Conservation (phyloP, 148 eudicot species). For the Silene conica region DNA sequence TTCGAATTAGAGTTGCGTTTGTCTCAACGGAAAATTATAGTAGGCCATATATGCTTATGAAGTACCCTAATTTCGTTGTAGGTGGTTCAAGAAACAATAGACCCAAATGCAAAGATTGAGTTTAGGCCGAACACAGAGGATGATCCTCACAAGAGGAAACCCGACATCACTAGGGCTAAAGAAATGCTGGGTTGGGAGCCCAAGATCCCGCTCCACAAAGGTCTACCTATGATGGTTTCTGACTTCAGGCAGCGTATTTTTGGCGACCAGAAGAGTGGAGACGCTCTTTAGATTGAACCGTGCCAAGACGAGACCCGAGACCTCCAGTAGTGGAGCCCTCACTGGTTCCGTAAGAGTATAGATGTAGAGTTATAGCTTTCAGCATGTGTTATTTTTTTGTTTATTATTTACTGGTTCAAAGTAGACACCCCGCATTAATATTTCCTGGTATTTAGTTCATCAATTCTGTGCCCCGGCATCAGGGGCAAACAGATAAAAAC, state of each 20-base stretch:
- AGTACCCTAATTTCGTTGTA: conserved; percentile 13
- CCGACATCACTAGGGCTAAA: conserved; percentile 83
- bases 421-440: conserved; percentile 21
- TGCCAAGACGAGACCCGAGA: conserved; percentile 4
- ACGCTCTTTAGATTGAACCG: conserved; percentile 16
- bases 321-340: conserved; percentile 8
- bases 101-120: conserved; percentile 81
- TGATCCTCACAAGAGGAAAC: conserved; percentile 97
- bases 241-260: conserved; percentile 87
- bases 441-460: conserved; percentile 13
- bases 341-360: conserved; percentile 20
- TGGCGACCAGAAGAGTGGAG: conserved; percentile 73
- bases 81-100: conserved; percentile 96
- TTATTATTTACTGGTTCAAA: conserved; percentile 2
- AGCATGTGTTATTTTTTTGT: conserved; percentile 24
- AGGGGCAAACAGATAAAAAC: conserved; percentile 10
- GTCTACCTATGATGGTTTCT: conserved; percentile 85
- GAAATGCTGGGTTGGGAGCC: conserved; percentile 96
- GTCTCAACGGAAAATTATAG: background rate
- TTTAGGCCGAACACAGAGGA: conserved; percentile 89
- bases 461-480: conserved; percentile 7
- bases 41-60: background rate
- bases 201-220: conserved; percentile 70
- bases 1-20: background rate
- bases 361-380: conserved; percentile 32